Conservation (phyloP, 352 stramenopile genomes). For the Phytophthora idaei region DNA sequence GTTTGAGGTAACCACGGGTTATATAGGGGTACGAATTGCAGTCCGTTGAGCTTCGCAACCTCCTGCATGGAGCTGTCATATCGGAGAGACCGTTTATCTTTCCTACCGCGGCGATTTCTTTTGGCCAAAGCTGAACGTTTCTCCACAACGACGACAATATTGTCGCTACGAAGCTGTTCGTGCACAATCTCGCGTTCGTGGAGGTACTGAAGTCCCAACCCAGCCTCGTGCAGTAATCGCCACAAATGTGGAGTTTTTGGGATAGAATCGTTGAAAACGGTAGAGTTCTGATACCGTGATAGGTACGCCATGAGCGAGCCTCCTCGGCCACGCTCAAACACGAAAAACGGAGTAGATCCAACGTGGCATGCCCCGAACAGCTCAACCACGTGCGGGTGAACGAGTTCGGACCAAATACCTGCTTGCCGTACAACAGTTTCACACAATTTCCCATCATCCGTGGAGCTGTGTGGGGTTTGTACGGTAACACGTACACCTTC, state of each 20-base stretch:
- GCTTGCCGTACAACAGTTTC: conserved; percentile 31
- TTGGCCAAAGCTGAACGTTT: background rate
- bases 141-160: conserved; percentile 33
- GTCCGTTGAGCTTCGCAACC: conserved; percentile 34
- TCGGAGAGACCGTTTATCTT: background rate
- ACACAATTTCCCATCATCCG: conserved; percentile 1
- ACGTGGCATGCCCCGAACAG: conserved; percentile 39
- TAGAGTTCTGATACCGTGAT: background rate
- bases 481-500: conserved; percentile 35
- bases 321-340: conserved; percentile 25
- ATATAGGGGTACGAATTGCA: conserved; percentile 17
- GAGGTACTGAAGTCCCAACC: conserved; percentile 39
- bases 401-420: conserved; percentile 38
- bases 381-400: conserved; percentile 39
- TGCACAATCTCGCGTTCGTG: conserved; percentile 43
- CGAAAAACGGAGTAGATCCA: conserved; percentile 25
- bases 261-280: too few relatives aligned
- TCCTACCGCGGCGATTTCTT: background rate
- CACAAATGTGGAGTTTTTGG: conserved; percentile 11
- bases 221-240: conserved; percentile 28
- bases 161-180: conserved; percentile 23
- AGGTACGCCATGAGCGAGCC: conserved; percentile 24
- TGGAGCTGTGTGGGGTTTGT: background rate
- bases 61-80: conserved; percentile 3
- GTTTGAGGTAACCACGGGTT: background rate